Evolutionary conservation across 352 stramenopile species (phyloP).

Genomic region (Phytophthora pluvialis): DNA sequence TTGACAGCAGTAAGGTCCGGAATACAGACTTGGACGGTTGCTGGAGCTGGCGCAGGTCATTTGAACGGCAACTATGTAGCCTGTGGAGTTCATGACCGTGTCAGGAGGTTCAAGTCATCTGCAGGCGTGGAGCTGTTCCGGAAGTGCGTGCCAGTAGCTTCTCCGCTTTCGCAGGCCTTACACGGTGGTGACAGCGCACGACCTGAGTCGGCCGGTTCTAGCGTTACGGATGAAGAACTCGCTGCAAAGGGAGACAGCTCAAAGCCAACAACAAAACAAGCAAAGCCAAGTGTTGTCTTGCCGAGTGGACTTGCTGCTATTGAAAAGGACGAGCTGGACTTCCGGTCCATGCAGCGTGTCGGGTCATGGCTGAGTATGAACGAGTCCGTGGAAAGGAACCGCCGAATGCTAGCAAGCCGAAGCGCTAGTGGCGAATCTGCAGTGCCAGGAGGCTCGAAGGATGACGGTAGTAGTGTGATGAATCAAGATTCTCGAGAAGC

Average conservation of each 20-base stretch:
- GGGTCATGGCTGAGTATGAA: slow-evolving; percentile 68
- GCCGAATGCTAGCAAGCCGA: slow-evolving; percentile 33
- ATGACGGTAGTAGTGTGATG: slow-evolving; percentile 50
- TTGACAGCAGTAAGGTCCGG: slow-evolving; percentile 48
- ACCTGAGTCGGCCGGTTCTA: slow-evolving; percentile 2
- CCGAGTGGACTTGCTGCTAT: slow-evolving; percentile 46
- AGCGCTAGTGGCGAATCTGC: not conserved
- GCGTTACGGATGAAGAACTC: slow-evolving; percentile 5
- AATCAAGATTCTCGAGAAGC: slow-evolving; percentile 43
- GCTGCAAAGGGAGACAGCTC: not conserved
- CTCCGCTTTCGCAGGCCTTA: slow-evolving; percentile 53
- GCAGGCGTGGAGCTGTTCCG: slow-evolving; percentile 76
- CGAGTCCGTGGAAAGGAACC: slow-evolving; percentile 52
- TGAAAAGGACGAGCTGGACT: slow-evolving; percentile 52
- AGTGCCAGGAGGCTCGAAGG: not conserved
- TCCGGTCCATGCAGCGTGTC: slow-evolving; percentile 69
- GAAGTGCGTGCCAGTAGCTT: slow-evolving; percentile 57
- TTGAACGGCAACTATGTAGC: slow-evolving; percentile 76
- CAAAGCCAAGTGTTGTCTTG: slow-evolving; percentile 17
- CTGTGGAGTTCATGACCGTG: slow-evolving; percentile 57
- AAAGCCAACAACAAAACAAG: not conserved
- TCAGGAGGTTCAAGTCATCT: slow-evolving; percentile 66
- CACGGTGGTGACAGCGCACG: slow-evolving; percentile 19
- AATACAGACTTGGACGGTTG: slow-evolving; percentile 67
- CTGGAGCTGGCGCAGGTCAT: slow-evolving; percentile 53